Conservation (phyloP, 1,139 yeast genomes). For the Taphrina communis region DNA sequence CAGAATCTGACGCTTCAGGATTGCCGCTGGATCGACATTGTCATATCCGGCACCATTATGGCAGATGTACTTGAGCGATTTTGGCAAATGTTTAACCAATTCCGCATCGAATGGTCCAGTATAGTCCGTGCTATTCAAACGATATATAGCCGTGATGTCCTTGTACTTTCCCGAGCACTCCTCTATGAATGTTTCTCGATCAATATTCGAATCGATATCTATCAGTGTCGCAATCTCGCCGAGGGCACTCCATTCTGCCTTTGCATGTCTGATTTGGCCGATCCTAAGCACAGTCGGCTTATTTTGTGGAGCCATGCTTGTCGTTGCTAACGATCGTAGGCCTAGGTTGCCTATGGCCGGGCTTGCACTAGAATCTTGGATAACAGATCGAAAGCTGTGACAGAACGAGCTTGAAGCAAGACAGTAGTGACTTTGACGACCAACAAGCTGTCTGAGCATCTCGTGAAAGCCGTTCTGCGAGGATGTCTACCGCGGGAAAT, state of each 20-base stretch:
- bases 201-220: conserved; percentile 7
- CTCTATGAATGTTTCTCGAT: conserved; percentile 50
- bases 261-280: conserved; percentile 47
- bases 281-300: conserved; percentile 47
- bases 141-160: conserved; percentile 51
- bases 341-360: no score
- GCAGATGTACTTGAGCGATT: conserved; percentile 57
- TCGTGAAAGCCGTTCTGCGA: no score
- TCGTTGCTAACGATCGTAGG: background rate
- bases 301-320: conserved; percentile 15
- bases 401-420: no score
- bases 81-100: conserved; percentile 58
- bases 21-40: conserved; percentile 63
- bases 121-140: conserved; percentile 41
- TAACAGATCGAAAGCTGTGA: no score
- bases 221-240: conserved; percentile 45
- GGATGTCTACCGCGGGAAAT: background rate
- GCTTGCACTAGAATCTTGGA: no score
- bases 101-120: conserved; percentile 65
- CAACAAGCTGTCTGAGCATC: background rate
- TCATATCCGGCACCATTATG: conserved; percentile 79
- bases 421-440: no score
- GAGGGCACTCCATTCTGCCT: conserved; percentile 47
- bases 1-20: conserved; percentile 62
- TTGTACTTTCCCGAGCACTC: conserved; percentile 50